Evolutionary conservation across 768 basidiomycete genomes (phyloP), one percentile per base, ranked within the genome.

Genomic region (Boletus reticuloceps): DNA sequence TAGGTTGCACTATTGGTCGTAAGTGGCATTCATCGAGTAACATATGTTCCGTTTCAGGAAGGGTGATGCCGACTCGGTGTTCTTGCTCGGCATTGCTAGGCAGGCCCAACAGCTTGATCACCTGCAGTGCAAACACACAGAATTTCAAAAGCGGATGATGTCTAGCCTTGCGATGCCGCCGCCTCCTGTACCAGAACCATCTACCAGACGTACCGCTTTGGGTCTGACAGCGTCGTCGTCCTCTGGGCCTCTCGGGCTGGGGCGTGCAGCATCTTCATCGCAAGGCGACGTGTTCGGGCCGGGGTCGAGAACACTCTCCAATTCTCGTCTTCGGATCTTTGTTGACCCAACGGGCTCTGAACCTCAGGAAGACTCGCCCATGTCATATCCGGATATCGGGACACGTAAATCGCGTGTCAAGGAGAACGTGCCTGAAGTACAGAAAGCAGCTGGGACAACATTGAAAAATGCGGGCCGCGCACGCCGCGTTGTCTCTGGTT

Each of bases 101-200:
- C 83, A 83, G 53, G 95, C 92, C 0, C 70, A 79, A 11, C 94
- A 95, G 0, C 74, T 93, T 17, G 92, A 93, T 38, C 87, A 86
- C 47, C 79, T 99, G 4, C 82, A 89, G 69, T 78, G 74, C 49
- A 82, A 88, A 60, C 86, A 95, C 65, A 73, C 82, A 50, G 93
- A 95, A 41, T 98, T 98, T 72, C 91, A 94, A 69, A 94, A 82
- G 75, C 88, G 91, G 50, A 94, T 91, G 89, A 88, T 91, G 85
- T 76, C 79, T 25, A 68, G 68, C 39, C 63, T 73, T 3, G 73
- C 72, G 36, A 65, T 75, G 43, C 71, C 75, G 11, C 69, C 76
- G 22, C 73, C 74, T 27, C 66, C 74, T 11, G 53, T 65, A 14
- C 69, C 77, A 50, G 64, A 79, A 32, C 55, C 70, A 16, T 61